Percentiles rank a stretch among this genome's conserved stretches.
Conservation (phyloP, 352 stramenopile species). For the Pythium aphanidermatum region DNA sequence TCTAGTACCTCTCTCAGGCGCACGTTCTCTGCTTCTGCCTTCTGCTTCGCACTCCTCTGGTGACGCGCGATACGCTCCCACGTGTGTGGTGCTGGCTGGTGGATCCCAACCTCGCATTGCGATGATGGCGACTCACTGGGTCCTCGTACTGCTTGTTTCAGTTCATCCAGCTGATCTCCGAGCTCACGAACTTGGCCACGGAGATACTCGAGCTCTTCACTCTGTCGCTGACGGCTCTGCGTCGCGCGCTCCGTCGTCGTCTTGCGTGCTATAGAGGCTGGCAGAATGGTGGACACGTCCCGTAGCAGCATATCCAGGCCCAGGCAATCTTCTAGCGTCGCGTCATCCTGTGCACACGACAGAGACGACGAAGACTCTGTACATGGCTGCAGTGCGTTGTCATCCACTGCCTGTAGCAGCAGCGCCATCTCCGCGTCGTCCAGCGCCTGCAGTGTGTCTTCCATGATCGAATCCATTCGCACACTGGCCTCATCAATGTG, state of each 20-base stretch:
- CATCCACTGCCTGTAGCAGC: too few relatives aligned
- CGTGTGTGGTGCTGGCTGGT: background rate
- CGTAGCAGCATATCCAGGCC: background rate
- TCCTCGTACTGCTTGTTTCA: background rate
- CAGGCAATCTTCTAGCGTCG: too few relatives aligned
- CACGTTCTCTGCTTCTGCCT: constrained; percentile 24
- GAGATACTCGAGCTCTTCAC: constrained; percentile 29
- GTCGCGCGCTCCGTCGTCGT: background rate
- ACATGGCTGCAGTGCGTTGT: too few relatives aligned
- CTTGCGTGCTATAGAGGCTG: background rate
- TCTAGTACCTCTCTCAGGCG: constrained; percentile 26
- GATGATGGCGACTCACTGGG: background rate
- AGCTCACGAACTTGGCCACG: constrained; percentile 21
- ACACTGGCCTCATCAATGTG: too few relatives aligned
- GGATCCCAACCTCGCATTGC: background rate
- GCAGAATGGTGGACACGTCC: background rate
- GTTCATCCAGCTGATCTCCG: constrained; percentile 11
- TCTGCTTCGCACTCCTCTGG: constrained; percentile 20
- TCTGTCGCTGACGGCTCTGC: constrained; percentile 9
- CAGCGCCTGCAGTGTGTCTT: constrained; percentile 6
- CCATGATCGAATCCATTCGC: too few relatives aligned
- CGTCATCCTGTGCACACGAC: too few relatives aligned
- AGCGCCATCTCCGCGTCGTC: too few relatives aligned
- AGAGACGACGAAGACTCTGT: too few relatives aligned
- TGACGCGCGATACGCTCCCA: constrained; percentile 27